Conservation (phyloP, 139 green algal genomes). For the Chlorella sorokiniana region DNA sequence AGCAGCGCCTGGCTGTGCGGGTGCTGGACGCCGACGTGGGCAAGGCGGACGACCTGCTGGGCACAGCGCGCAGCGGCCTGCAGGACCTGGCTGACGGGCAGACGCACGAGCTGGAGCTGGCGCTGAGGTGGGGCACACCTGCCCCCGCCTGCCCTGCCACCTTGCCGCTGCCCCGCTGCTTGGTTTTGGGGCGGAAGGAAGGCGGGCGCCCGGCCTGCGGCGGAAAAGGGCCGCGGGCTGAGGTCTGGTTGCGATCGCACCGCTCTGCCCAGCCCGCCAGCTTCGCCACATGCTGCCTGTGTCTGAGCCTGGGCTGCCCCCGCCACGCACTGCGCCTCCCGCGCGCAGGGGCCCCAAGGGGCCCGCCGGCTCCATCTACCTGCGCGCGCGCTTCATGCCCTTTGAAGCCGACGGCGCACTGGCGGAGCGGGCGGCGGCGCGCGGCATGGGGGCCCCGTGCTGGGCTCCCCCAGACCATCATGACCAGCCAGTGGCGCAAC, state of each 20-base stretch:
- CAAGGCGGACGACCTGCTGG: conserved; percentile 26
- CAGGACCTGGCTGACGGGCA: conserved; percentile 6
- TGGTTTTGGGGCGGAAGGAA: neutral
- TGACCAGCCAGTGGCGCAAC: neutral
- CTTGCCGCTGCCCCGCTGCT: no score
- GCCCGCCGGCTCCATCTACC: neutral
- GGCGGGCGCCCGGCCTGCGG: neutral
- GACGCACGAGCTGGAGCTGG: neutral
- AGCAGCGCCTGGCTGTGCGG: conserved; percentile 20
- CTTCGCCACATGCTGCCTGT: neutral
- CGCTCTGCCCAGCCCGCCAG: neutral
- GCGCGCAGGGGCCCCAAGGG: conserved; percentile 2
- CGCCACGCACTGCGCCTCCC: neutral
- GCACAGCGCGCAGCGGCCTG: conserved; percentile 6
- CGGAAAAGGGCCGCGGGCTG: no score
- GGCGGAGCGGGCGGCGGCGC: neutral
- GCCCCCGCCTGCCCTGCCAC: no score
- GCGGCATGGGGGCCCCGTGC: conserved; percentile 31
- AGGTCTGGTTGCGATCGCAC: no score
- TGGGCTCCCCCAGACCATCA: conserved; percentile 19
- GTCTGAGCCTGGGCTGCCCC: neutral
- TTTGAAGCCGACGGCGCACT: conserved; percentile 18
- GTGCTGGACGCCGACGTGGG: conserved; percentile 25
- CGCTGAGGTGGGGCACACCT: neutral
- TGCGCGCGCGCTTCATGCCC: conserved; percentile 11